A percentile compares a stretch with the other conserved stretches of the same genome.
Evolutionary conservation across 2,329 filamentous ascomycete genomes (phyloP).

Genomic region (Neofusicoccum ribis): DNA sequence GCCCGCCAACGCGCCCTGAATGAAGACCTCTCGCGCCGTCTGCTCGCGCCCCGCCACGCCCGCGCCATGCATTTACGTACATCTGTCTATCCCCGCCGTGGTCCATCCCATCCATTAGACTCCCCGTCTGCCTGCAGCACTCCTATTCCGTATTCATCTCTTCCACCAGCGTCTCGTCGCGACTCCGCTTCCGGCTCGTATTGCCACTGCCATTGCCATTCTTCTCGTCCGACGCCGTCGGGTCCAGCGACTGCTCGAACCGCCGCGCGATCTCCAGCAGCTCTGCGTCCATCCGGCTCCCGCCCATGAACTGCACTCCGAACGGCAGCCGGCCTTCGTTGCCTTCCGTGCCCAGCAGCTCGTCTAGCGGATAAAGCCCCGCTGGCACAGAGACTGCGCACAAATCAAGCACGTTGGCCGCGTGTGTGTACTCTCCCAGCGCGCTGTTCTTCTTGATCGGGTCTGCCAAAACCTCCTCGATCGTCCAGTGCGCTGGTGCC

Average conservation of each 20-base stretch:
- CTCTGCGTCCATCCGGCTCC: slow-evolving; percentile 39
- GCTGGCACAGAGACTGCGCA: slow-evolving; percentile 49
- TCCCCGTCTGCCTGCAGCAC: not conserved
- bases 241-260: slow-evolving; percentile 25
- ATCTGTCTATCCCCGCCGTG: not conserved
- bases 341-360: slow-evolving; percentile 29
- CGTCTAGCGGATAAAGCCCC: slow-evolving; percentile 36
- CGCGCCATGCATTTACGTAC: slow-evolving; percentile 9
- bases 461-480: slow-evolving; percentile 52
- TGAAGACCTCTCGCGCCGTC: too few relatives aligned
- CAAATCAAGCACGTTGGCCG: slow-evolving; percentile 62
- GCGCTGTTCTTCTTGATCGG: slow-evolving; percentile 57
- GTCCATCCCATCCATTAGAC: not conserved
- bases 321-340: slow-evolving; percentile 39
- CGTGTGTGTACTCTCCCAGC: slow-evolving; percentile 55
- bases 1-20: too few relatives aligned
- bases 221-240: not conserved
- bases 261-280: slow-evolving; percentile 41
- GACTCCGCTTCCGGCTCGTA: slow-evolving; percentile 10
- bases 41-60: not conserved
- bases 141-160: slow-evolving; percentile 17
- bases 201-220: not conserved
- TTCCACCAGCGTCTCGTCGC: slow-evolving; percentile 8
- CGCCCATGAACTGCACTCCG: slow-evolving; percentile 43
- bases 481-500: slow-evolving; percentile 49